Evolutionary conservation across 139 green algal genomes (phyloP).

Genomic region (Bryopsis sp.): DNA sequence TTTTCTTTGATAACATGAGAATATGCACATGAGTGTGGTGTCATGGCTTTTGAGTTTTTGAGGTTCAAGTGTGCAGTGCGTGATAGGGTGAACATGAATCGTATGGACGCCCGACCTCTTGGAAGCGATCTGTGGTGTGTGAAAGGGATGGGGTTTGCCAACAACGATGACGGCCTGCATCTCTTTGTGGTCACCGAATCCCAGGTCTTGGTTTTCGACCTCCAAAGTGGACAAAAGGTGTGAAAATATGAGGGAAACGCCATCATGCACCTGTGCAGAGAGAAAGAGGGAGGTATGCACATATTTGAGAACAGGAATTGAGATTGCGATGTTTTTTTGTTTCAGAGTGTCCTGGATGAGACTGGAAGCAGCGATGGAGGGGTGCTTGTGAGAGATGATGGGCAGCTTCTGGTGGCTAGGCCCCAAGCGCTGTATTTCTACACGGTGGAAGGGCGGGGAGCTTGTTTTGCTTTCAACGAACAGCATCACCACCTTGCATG

Average conservation of each 20-base stretch:
- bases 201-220: constrained; percentile 42
- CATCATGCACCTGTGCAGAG: too few relatives aligned
- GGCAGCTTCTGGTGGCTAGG: constrained; percentile 29
- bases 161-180: constrained; percentile 17
- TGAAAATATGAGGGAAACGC: too few relatives aligned
- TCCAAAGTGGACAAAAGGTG: constrained; percentile 34
- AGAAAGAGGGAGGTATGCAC: too few relatives aligned
- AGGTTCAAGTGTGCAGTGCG: too few relatives aligned
- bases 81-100: background rate
- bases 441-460: constrained; percentile 32
- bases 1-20: too few relatives aligned
- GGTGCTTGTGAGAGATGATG: constrained; percentile 5
- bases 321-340: background rate
- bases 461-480: constrained; percentile 41
- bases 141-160: constrained; percentile 3
- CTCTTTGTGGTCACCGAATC: constrained; percentile 60
- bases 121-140: constrained; percentile 10
- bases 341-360: constrained; percentile 11
- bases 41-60: too few relatives aligned
- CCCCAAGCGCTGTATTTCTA: constrained; percentile 58
- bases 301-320: too few relatives aligned
- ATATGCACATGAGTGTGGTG: too few relatives aligned
- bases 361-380: background rate
- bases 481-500: constrained; percentile 6
- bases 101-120: background rate